Base-by-base conservation (phyloP, 306 rosid species). In the Medicago lupulina region DNA sequence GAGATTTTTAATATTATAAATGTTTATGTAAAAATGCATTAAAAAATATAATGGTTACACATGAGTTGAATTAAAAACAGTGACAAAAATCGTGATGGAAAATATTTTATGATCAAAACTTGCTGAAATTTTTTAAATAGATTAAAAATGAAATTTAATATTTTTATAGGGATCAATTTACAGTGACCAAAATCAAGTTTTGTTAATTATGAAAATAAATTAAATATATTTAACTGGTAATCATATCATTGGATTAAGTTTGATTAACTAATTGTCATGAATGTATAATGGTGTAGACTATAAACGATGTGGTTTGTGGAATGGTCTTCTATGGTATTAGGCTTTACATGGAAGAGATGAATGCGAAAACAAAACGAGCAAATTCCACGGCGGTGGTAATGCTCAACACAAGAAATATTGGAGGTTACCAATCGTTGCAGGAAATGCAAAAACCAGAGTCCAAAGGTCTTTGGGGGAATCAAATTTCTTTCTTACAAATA, bases 401-500 rank as follows among this genome's bases (percentile, higher is more conserved):
- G 83, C 82, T 88, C 19, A 91, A 91, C 54, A 88, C 92, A 39
- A 84, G 96, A 65, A 74, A 21, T 36, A 3, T 71, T 34, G 66
- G 31, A 13, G 85, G 75, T 6, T 91, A 91, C 43, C 34, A 59
- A 36, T 89, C 91, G 36, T 36, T 83, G 4, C 28, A 82, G 81
- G 92, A 85, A 4, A 91, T 88, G 92, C 64, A 77, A 10, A 71
- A 82, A 5, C 73, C 88, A 5, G 23, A 77, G 12, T 18, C 68
- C 1, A 59, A 83, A 65, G 28, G 74, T 40, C 36, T 58, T 74
- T 88, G 91, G 96, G 96, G 93, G 39, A 91, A 91, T 59, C 68
- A 49, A 46, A 12, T 88, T 14, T 79, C 83, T 49, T 78, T 87
- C 50, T 41, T 88, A 46, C 87, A 79, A 28, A 6, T 87, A 7